phyloP scores from a whole-genome alignment of 768 basidiomycete species.

The Lactifluus subvellereus region DNA sequence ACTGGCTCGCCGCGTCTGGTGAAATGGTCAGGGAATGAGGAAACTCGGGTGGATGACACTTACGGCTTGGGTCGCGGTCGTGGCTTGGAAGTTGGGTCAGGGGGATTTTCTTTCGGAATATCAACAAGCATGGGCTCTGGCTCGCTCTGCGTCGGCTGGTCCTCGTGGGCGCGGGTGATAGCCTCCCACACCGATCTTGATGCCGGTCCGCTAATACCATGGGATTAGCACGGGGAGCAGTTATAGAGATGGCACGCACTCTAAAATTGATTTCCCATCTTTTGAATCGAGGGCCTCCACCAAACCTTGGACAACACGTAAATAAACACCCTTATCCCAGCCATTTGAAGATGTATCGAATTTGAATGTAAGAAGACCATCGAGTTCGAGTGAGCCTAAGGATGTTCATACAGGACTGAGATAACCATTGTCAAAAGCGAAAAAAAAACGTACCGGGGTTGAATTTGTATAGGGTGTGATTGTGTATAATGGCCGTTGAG shows the following conservation, averaged over 20 bases:
- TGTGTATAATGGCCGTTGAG: neutral
- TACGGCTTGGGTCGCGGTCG: slow-evolving; percentile 4
- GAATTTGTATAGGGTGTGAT: neutral
- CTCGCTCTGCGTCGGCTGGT: neutral
- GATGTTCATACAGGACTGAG: neutral
- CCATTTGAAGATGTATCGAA: slow-evolving; percentile 2
- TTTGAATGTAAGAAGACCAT: slow-evolving; percentile 16
- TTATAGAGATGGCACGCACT: neutral
- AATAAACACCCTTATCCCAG: slow-evolving; percentile 6
- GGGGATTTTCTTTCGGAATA: neutral
- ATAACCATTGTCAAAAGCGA: neutral
- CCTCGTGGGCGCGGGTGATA: slow-evolving; percentile 1
- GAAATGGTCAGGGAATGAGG: neutral
- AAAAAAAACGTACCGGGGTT: slow-evolving; percentile 5
- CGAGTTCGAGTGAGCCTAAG: neutral
- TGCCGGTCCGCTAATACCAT: slow-evolving; percentile 6
- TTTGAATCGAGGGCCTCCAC: neutral
- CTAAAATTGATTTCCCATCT: slow-evolving; percentile 5
- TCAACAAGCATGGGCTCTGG: slow-evolving; percentile 1
- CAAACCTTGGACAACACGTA: neutral
- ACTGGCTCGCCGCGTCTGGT: neutral
- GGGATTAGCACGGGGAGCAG: neutral
- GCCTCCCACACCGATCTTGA: slow-evolving; percentile 15
- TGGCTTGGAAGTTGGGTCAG: neutral
- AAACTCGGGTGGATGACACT: neutral